These are phyloP conservation scores for Nadsonia starkeyi-henricii DNA, from an alignment of 1,139 yeast genomes.

Conservation along the genomic window DNA sequence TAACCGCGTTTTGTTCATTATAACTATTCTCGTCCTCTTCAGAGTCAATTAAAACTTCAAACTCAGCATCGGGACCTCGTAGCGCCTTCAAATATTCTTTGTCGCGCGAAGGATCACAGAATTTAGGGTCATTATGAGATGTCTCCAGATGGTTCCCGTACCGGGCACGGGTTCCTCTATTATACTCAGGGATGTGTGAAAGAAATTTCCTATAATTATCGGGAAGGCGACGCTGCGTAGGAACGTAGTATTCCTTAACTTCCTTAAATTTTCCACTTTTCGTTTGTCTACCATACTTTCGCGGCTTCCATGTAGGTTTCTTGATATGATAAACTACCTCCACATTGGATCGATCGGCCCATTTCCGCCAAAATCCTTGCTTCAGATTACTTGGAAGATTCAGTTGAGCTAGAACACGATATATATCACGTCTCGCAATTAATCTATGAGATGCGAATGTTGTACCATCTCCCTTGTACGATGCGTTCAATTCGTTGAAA, in stretches of 20 bases:
- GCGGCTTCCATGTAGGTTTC: too few relatives aligned
- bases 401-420: not conserved
- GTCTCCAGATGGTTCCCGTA: not conserved
- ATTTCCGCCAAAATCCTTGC: not conserved
- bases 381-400: not conserved
- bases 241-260: too few relatives aligned
- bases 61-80: not conserved
- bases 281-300: too few relatives aligned
- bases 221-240: too few relatives aligned
- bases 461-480: not conserved
- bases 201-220: too few relatives aligned
- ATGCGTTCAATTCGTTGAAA: not conserved
- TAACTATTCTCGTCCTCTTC: too few relatives aligned
- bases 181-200: too few relatives aligned
- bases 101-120: not conserved
- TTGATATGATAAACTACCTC: not conserved
- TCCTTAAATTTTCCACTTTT: too few relatives aligned
- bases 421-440: not conserved
- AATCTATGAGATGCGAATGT: not conserved
- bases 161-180: too few relatives aligned
- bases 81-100: not conserved
- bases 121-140: not conserved
- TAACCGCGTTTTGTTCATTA: too few relatives aligned
- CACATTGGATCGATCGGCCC: not conserved
- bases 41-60: too few relatives aligned